Evolutionary conservation across 192 early-diverging fungal genomes (phyloP), one percentile per base, ranked within the genome.

Genomic region (Haplosporangium gracile): DNA sequence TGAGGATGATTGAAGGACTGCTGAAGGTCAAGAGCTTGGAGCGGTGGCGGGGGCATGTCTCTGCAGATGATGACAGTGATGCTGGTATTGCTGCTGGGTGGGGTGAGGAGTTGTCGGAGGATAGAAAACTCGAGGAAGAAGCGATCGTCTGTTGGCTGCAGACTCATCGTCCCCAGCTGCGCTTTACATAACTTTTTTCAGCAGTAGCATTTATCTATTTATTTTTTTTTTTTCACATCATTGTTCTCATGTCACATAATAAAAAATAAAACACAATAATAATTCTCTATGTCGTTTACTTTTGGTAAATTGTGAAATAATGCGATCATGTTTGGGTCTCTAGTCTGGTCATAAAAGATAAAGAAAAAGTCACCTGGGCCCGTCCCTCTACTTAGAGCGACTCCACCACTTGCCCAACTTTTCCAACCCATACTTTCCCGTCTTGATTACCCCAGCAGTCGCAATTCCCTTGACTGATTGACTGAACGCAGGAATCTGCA

Each of bases 381-480:
- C 8, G 53, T 5, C 24, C 8, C 32, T 70, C 69, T 83, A 89
- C 80, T 88, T 87, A 72, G 81, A 78, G 20, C 89, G 88, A 38
- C 40, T 47, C 82, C 88, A 85, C 92, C 92, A 93, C 75, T 93
- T 93, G 76, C 83, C 80, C 29, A 93, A 40, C 78, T 94, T 94
- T 65, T 88, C 85, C 47, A 87, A 32, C n/a, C 92, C 91, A 88
- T 97, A 97, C 22, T 90, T 80, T 24, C 87, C 78, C 20, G 93
- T 92, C 77, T 93, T 95, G 51, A 88, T 20, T 29, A 93, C 38
- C 0, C 99, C 99, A 26, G 98, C 97, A 0, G 97, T 97, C 26
- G 98, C 81, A 39, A 99, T 88, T 2, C 99, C 99, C 89, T 99
- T 99, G 74, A 94, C 74, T 38, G 96, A 95, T 89, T 99, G 98